These are phyloP conservation scores for Umbelopsis ramanniana DNA, from an alignment of 192 early-diverging fungal species.

Conservation along the genomic window DNA sequence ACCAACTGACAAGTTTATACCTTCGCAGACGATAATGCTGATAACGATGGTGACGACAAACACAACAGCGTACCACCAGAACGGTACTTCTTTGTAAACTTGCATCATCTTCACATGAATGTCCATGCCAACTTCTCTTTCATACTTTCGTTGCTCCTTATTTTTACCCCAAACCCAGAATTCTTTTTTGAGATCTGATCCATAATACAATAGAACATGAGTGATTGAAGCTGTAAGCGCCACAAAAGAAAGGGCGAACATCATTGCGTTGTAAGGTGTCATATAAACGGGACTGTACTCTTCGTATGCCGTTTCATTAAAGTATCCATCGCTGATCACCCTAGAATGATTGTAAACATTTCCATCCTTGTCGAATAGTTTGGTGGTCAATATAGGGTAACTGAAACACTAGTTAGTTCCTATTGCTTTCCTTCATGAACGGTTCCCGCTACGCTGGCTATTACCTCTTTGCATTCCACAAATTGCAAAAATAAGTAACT, in stretches of 20 bases:
- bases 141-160: constrained; percentile 29
- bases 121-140: constrained; percentile 43
- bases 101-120: constrained; percentile 68
- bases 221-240: constrained; percentile 60
- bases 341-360: constrained; percentile 11
- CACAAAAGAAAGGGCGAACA: constrained; percentile 62
- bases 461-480: constrained; percentile 48
- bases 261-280: constrained; percentile 57
- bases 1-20: not conserved
- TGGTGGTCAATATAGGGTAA: constrained; percentile 46
- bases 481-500: constrained; percentile 56
- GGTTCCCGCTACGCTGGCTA: constrained; percentile 35
- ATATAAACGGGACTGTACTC: constrained; percentile 54
- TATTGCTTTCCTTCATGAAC: no score
- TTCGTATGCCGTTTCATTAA: constrained; percentile 51
- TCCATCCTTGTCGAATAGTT: constrained; percentile 27
- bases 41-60: constrained; percentile 50
- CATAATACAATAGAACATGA: constrained; percentile 64
- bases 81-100: constrained; percentile 70
- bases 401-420: constrained; percentile 35
- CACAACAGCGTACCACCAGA: constrained; percentile 68
- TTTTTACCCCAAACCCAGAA: constrained; percentile 56
- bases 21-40: constrained; percentile 38
- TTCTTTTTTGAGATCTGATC: constrained; percentile 44
- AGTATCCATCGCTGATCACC: constrained; percentile 46